Percentiles rank a stretch among this genome's conserved stretches.
These are phyloP conservation scores for Microsporum canis DNA, from an alignment of 2,329 filamentous ascomycete species.

Conservation along the genomic window DNA sequence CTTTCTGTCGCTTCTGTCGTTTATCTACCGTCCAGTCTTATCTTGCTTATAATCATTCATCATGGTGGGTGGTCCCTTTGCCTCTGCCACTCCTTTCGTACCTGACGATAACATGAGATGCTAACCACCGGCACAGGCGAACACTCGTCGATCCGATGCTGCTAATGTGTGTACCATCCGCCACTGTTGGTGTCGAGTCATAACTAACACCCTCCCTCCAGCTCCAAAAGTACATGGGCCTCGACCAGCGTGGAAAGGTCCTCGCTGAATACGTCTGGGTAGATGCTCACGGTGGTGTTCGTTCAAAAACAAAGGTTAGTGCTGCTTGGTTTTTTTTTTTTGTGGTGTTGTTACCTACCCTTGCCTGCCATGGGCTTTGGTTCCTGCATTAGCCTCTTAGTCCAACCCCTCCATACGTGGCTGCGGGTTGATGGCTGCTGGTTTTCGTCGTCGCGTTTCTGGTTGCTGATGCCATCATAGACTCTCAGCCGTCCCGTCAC, in stretches of 20 bases:
- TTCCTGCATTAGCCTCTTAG: neutral
- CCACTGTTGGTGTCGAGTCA: slow-evolving; percentile 11
- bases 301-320: slow-evolving; percentile 86
- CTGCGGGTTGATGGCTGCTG: neutral
- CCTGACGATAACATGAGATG: neutral
- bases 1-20: neutral
- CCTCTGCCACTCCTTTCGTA: neutral
- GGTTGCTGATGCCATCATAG: slow-evolving; percentile 30
- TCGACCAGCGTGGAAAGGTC: slow-evolving; percentile 77
- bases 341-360: slow-evolving; percentile 7
- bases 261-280: slow-evolving; percentile 98
- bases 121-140: slow-evolving; percentile 15
- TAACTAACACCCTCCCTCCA: slow-evolving; percentile 31
- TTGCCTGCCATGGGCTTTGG: slow-evolving; percentile 5
- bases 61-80: neutral
- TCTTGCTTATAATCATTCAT: neutral
- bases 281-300: slow-evolving; percentile 67
- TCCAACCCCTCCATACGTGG: neutral
- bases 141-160: slow-evolving; percentile 27
- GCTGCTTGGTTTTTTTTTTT: slow-evolving; percentile 3
- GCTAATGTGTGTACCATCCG: slow-evolving; percentile 28
- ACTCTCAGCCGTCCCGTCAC: slow-evolving; percentile 50
- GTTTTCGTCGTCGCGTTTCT: neutral
- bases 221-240: slow-evolving; percentile 83
- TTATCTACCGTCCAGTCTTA: neutral